phyloP scores from a whole-genome alignment of 1,284 basidiomycete genomes.

The Thecaphora frezii region DNA sequence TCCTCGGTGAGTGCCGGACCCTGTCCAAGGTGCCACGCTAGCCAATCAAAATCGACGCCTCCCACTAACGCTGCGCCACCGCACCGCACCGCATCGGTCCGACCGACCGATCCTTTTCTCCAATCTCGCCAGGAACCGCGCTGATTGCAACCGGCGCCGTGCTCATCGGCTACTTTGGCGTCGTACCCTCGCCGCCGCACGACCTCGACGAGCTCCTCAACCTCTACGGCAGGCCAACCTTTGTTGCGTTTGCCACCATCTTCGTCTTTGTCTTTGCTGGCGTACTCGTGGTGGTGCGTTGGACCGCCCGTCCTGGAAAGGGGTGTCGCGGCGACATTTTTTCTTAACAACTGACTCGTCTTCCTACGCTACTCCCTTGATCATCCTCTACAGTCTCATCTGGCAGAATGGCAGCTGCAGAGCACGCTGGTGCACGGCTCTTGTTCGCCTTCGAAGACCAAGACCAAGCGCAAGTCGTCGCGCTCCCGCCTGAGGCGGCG shows the following conservation, averaged over 20 bases:
- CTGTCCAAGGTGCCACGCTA: too few relatives aligned
- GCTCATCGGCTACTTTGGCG: slow-evolving; percentile 86
- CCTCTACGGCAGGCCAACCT: slow-evolving; percentile 77
- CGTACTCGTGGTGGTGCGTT: slow-evolving; percentile 34
- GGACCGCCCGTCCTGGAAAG: neutral
- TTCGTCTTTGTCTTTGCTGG: slow-evolving; percentile 70
- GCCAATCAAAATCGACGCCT: too few relatives aligned
- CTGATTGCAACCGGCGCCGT: slow-evolving; percentile 87
- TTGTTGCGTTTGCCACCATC: slow-evolving; percentile 71
- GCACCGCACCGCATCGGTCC: too few relatives aligned
- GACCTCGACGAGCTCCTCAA: slow-evolving; percentile 80
- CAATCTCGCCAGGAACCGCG: slow-evolving; percentile 65
- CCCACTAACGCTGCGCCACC: neutral
- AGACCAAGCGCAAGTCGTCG: slow-evolving; percentile 9
- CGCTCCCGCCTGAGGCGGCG: slow-evolving; percentile 20
- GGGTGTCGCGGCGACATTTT: too few relatives aligned
- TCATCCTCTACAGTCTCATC: slow-evolving; percentile 21
- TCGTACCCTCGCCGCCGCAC: slow-evolving; percentile 87
- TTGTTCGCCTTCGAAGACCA: slow-evolving; percentile 11
- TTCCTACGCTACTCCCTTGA: neutral
- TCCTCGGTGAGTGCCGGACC: slow-evolving; percentile 66
- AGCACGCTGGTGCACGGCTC: slow-evolving; percentile 20
- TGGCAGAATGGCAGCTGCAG: slow-evolving; percentile 56
- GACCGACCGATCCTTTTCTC: too few relatives aligned
- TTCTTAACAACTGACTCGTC: neutral